These are phyloP conservation scores for Cordyceps fumosorosea DNA, from an alignment of 2,329 filamentous ascomycete genomes.

Conservation along the genomic window DNA sequence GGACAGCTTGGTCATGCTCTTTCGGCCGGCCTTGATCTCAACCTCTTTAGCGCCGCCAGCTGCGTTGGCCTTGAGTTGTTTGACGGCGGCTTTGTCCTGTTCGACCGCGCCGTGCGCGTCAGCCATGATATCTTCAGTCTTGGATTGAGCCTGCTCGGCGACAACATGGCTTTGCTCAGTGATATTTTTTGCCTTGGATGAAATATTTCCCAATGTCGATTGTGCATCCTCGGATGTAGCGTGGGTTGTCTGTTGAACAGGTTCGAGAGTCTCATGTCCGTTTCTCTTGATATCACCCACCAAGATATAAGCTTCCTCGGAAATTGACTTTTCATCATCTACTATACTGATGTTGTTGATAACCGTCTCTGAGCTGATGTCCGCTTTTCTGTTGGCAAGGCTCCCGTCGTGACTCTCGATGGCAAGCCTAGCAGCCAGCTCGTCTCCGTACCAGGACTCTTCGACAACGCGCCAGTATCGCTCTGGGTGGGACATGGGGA, in stretches of 20 bases:
- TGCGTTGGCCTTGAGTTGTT: background rate
- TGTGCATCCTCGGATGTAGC: background rate
- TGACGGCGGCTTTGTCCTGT: background rate
- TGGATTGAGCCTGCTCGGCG: background rate
- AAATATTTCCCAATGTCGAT: background rate
- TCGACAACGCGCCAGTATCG: slow-evolving; percentile 46
- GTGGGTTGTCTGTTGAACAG: background rate
- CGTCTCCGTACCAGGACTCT: slow-evolving; percentile 37
- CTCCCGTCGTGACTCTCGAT: background rate
- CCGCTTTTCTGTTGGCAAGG: background rate
- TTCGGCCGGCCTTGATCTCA: background rate
- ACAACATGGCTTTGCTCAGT: background rate
- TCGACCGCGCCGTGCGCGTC: background rate
- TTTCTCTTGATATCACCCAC: background rate
- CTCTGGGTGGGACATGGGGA: slow-evolving; percentile 36
- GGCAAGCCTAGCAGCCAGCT: background rate
- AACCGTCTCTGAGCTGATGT: slow-evolving; percentile 1
- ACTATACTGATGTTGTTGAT: background rate
- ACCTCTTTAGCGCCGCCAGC: background rate
- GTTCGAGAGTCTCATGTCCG: background rate
- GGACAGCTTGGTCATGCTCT: background rate
- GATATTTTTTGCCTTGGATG: background rate
- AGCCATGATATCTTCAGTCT: background rate
- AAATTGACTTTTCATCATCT: background rate
- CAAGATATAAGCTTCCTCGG: background rate